Evolutionary conservation across 176 grass and related monocot species (phyloP).

Genomic region (Triticum timopheevii): DNA sequence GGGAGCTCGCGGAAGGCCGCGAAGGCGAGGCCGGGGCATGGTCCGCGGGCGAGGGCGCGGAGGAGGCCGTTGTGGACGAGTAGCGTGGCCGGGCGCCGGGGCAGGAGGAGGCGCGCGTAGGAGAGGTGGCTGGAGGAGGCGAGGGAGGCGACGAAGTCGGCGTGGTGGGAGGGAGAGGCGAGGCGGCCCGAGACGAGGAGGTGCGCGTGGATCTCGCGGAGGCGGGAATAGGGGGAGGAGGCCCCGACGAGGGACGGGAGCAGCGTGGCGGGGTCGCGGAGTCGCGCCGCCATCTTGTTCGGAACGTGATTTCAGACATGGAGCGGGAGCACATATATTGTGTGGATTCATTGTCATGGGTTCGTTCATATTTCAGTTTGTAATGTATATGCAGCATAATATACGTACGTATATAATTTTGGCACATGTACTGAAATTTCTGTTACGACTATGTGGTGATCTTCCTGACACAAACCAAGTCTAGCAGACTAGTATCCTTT

Average conservation of each 20-base stretch:
- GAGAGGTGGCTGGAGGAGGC: slow-evolving; percentile 38
- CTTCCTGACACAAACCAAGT: too few species aligned
- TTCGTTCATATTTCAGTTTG: too few species aligned
- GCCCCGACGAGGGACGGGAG: slow-evolving; percentile 31
- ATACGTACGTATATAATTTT: too few species aligned
- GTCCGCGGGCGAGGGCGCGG: slow-evolving; percentile 49
- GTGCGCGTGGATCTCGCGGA: slow-evolving; percentile 63
- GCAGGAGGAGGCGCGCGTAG: slow-evolving; percentile 53
- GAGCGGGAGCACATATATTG: too few species aligned
- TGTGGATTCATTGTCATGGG: too few species aligned
- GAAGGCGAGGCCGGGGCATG: slow-evolving; percentile 39
- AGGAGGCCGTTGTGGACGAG: slow-evolving; percentile 53
- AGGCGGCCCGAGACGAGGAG: slow-evolving; percentile 54
- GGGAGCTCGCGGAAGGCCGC: slow-evolving; percentile 51
- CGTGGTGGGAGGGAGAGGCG: slow-evolving; percentile 13
- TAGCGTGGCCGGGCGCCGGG: slow-evolving; percentile 30
- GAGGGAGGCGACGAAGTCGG: slow-evolving; percentile 33
- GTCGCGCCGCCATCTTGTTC: background rate
- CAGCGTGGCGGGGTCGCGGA: slow-evolving; percentile 8
- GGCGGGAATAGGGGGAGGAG: background rate
- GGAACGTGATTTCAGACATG: background rate
- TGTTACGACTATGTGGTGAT: too few species aligned
- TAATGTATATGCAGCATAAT: too few species aligned
- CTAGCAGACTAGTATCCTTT: too few species aligned
- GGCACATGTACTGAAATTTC: too few species aligned